These are phyloP conservation scores for Trichophyton mentagrophytes DNA, from an alignment of 2,329 filamentous ascomycete genomes.

Conservation along the genomic window DNA sequence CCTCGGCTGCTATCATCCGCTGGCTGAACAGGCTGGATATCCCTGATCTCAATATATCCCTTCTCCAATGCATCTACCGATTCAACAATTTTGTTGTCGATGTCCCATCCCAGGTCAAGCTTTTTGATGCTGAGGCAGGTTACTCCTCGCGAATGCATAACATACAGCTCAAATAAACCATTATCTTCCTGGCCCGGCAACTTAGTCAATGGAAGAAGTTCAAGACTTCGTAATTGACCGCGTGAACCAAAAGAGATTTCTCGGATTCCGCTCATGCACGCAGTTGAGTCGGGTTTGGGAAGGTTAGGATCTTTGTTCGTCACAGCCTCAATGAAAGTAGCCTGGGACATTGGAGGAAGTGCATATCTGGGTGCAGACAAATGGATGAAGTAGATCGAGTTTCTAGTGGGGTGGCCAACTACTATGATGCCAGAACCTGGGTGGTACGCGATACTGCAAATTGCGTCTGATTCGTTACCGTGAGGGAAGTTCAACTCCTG, in stretches of 20 bases:
- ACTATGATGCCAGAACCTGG: slow-evolving; percentile 84
- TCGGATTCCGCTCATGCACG: slow-evolving; percentile 90
- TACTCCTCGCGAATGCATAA: slow-evolving; percentile 96
- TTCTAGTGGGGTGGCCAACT: slow-evolving; percentile 88
- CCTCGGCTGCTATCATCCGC: slow-evolving; percentile 36
- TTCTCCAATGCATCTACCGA: slow-evolving; percentile 63
- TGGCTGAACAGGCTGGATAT: slow-evolving; percentile 44
- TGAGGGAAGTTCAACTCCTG: slow-evolving; percentile 96
- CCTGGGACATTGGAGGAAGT: slow-evolving; percentile 67
- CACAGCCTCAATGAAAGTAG: slow-evolving; percentile 70
- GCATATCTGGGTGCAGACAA: slow-evolving; percentile 89
- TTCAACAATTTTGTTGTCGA: slow-evolving; percentile 74
- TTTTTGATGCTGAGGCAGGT: slow-evolving; percentile 77
- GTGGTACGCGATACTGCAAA: slow-evolving; percentile 94
- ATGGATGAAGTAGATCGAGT: slow-evolving; percentile 95
- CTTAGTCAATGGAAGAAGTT: slow-evolving; percentile 61
- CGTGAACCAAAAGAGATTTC: slow-evolving; percentile 87
- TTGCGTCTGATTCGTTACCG: slow-evolving; percentile 90
- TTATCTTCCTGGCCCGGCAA: slow-evolving; percentile 48
- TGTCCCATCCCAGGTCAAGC: slow-evolving; percentile 80
- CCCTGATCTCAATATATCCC: slow-evolving; percentile 61
- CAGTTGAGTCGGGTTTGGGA: slow-evolving; percentile 81
- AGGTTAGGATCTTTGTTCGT: slow-evolving; percentile 58
- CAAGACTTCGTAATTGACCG: slow-evolving; percentile 76
- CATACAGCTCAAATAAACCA: slow-evolving; percentile 80